These are phyloP conservation scores for Dictyostelium purpureum DNA, from an alignment of 78 protist genomes.

Conservation along the genomic window DNA sequence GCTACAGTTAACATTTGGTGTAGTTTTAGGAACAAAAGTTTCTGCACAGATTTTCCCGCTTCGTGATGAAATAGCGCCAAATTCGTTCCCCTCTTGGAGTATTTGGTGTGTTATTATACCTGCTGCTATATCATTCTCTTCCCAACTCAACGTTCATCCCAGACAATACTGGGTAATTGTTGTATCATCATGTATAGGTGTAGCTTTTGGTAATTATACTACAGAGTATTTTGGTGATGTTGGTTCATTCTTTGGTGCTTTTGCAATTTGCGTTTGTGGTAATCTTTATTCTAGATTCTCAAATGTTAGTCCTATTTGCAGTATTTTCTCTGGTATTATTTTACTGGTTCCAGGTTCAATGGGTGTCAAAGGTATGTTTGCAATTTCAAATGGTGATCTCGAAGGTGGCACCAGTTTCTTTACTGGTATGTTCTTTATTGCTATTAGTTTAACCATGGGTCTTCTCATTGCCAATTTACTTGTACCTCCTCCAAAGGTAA, in stretches of 20 bases:
- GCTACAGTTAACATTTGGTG: slow-evolving; percentile 59
- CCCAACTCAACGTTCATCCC: slow-evolving; percentile 48
- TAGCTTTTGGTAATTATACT: slow-evolving; percentile 50
- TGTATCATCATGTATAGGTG: slow-evolving; percentile 22
- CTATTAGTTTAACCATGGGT: slow-evolving; percentile 31
- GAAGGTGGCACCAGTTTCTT: slow-evolving; percentile 8
- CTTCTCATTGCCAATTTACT: slow-evolving; percentile 56
- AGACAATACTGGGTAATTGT: slow-evolving; percentile 66
- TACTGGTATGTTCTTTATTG: slow-evolving; percentile 60
- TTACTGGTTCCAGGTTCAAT: slow-evolving; percentile 68
- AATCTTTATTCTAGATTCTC: slow-evolving; percentile 51
- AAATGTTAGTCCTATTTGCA: slow-evolving; percentile 10
- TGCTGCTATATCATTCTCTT: slow-evolving; percentile 61
- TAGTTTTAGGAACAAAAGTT: slow-evolving; percentile 61
- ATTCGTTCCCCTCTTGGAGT: slow-evolving; percentile 29
- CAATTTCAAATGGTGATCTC: slow-evolving; percentile 27
- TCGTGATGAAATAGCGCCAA: slow-evolving; percentile 1
- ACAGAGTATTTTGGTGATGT: slow-evolving; percentile 45
- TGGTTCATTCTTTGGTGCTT: slow-evolving; percentile 62
- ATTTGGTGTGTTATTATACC: slow-evolving; percentile 34
- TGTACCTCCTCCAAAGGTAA: slow-evolving; percentile 53
- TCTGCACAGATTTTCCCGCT: neutral
- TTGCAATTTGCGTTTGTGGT: slow-evolving; percentile 30
- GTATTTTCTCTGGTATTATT: slow-evolving; percentile 64
- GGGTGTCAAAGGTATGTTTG: slow-evolving; percentile 60